Base-by-base conservation (phyloP, 805 yeast species). In the Metschnikowia henanensis region DNA sequence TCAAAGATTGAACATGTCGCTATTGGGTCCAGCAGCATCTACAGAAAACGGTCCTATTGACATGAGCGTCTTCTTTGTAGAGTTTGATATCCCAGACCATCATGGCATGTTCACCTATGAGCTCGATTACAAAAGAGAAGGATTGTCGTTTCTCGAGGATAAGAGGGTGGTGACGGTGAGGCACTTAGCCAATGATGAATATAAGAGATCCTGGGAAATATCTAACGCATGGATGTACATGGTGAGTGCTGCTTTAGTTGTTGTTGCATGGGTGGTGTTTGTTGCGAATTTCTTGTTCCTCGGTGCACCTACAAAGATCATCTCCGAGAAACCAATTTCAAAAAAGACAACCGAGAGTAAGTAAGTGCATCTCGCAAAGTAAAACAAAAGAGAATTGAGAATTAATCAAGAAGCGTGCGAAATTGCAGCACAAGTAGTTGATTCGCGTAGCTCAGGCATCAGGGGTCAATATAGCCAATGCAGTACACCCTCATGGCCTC, bases 161-260 rank as follows among this genome's bases (percentile, higher is more conserved):
- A 75, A 77, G 49, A 75, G 76, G 42, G 81, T 85, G 16, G 88
- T 89, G 41, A 82, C 98, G 2, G 83, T 94, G 36, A 82, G 98
- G 64, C 98, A 94, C 65, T 76, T 87, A 58, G 97, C 98, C 47
- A 92, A 91, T 64, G 95, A 94, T 62, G 99, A 95, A 70, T 94
- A 82, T 72, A 83, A 84, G 49, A 80, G 98, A 66, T 84, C 95
- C 34, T 94, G 94, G 92, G 87, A 86, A 48, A 92, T 94, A 58
- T 75, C 96, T 22, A 91, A 91, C 65, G 79, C 97, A 1, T 89
- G 97, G 95, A 89, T 91, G 39, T 94, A 94, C 62, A 66, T 92
- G 49, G 74, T 86, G 18, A 76, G 90, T 37, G 83, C 91, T 13
- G 66, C 65, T 3, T 67, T 83, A 26, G 96, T 95, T 18, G 80